Base-by-base conservation (phyloP, 1,139 yeast genomes). In the Suhomyces bribrorum region DNA sequence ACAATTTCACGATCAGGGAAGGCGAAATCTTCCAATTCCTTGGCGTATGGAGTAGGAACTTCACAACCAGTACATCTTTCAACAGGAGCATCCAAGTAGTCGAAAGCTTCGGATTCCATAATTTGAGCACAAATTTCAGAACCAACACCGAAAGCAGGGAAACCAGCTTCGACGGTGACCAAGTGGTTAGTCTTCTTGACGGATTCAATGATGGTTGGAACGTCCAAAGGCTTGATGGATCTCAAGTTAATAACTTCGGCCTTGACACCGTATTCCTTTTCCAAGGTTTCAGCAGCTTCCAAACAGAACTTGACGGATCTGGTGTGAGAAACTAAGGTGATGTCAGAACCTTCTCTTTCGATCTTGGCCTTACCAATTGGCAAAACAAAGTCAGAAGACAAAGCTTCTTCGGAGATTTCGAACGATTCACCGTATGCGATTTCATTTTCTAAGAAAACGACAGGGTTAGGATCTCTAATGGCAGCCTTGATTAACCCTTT, bases 11-110 rank as follows among this genome's bases (percentile, higher is more conserved):
- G 79, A 65, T 90, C 96, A 65, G 98, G 98, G 96, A 94, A 92
- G 42, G 98, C 97, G 64, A 92, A 87, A 73, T 86, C 95, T 79
- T 94, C 99, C 64, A 94, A 81, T 72, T 86, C 94, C 69, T 83
- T 80, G 54, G 97, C 96, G 65, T 94, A 94, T 50, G 99, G 99
- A 54, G 98, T 94, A 64, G 99, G 98, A 26, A 90, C 97, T 73
- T 94, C 99, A 62, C 97, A 95, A 67, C 98, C 98, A 45, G 98
- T 94, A 59, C 90, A 94, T 78, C 98, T 88, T 73, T 86, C 95
- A 53, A 92, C 92, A 54, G 99, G 99, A 48, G 98, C 96, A 69
- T 94, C 99, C 66, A 94, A 81, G 79, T 89, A 87, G 72, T 94
- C 98, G 56, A 92, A 92, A 41, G 96, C 97, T 69, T 90, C 97